Percentiles rank a stretch among this genome's conserved stretches.
These are phyloP conservation scores for Waitea zeae DNA, from an alignment of 1,284 basidiomycete species.

Conservation along the genomic window DNA sequence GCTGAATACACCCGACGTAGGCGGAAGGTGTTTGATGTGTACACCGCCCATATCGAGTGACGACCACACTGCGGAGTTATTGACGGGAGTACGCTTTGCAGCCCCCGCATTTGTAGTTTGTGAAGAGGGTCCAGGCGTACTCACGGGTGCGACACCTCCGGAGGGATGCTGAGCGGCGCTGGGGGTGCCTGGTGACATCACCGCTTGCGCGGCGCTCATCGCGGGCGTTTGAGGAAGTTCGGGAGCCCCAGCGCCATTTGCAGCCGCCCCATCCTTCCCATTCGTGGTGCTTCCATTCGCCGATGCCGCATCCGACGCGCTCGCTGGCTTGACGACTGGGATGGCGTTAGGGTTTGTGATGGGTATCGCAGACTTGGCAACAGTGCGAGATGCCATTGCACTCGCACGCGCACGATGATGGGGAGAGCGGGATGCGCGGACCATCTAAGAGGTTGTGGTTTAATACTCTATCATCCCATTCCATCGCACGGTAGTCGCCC, in stretches of 20 bases:
- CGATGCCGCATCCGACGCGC: slow-evolving; percentile 6
- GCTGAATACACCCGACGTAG: slow-evolving; percentile 73
- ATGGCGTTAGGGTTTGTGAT: slow-evolving; percentile 60
- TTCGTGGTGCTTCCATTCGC: slow-evolving; percentile 11
- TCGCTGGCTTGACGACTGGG: slow-evolving; percentile 25
- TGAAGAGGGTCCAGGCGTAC: too few species aligned
- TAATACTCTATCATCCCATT: too few species aligned
- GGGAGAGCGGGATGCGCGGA: slow-evolving; percentile 56
- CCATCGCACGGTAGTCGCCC: too few species aligned
- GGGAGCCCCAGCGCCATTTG: too few species aligned
- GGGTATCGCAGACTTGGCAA: slow-evolving; percentile 63
- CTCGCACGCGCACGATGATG: slow-evolving; percentile 68
- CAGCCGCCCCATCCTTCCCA: too few species aligned
- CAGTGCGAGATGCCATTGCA: slow-evolving; percentile 62
- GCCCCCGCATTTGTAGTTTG: too few species aligned
- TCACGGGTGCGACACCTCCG: slow-evolving; percentile 11
- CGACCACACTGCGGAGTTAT: slow-evolving; percentile 68
- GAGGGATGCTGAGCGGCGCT: slow-evolving; percentile 8
- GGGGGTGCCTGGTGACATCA: slow-evolving; percentile 3
- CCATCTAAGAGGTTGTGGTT: slow-evolving; percentile 28
- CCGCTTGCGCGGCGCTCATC: neutral
- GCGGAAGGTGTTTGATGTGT: slow-evolving; percentile 79
- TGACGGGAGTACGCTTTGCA: too few species aligned
- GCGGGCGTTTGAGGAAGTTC: too few species aligned
- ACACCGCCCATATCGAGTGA: slow-evolving; percentile 96